Evolutionary conservation across 331 rosid species (phyloP).

Genomic region (Dryas integrifolia): DNA sequence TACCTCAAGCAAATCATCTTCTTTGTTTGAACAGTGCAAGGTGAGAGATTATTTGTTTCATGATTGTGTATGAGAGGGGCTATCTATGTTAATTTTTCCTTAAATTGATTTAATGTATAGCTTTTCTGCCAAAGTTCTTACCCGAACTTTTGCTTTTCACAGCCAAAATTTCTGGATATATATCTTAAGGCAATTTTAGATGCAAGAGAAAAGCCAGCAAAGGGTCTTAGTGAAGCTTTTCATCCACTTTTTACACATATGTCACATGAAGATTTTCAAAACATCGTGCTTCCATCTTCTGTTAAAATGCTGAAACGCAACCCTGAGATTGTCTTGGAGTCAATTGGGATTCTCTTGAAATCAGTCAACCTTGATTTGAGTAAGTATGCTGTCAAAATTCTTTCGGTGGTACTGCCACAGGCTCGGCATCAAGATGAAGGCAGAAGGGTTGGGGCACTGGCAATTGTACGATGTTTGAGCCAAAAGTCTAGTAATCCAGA

Average conservation of each 20-base stretch:
- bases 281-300: constrained; percentile 68
- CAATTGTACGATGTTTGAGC: constrained; percentile 66
- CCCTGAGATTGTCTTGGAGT: constrained; percentile 95
- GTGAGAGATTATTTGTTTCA: constrained; percentile 35
- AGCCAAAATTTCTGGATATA: constrained; percentile 82
- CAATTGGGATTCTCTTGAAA: constrained; percentile 70
- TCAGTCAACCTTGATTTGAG: constrained; percentile 86
- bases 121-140: constrained; percentile 20
- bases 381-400: constrained; percentile 81
- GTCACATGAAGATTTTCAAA: constrained; percentile 79
- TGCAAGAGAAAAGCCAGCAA: constrained; percentile 77
- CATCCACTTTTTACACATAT: constrained; percentile 63
- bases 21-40: constrained; percentile 64
- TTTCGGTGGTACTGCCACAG: constrained; percentile 72
- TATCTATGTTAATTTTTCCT: background rate
- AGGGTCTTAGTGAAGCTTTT: constrained; percentile 78
- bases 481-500: constrained; percentile 89
- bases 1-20: constrained; percentile 49
- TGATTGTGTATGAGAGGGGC: constrained; percentile 2
- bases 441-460: constrained; percentile 72
- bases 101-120: background rate
- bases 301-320: constrained; percentile 95
- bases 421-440: constrained; percentile 86
- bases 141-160: constrained; percentile 26
- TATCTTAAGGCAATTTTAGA: constrained; percentile 73